Conservation (phyloP, 805 yeast species). For the Barnettozyma californica region DNA sequence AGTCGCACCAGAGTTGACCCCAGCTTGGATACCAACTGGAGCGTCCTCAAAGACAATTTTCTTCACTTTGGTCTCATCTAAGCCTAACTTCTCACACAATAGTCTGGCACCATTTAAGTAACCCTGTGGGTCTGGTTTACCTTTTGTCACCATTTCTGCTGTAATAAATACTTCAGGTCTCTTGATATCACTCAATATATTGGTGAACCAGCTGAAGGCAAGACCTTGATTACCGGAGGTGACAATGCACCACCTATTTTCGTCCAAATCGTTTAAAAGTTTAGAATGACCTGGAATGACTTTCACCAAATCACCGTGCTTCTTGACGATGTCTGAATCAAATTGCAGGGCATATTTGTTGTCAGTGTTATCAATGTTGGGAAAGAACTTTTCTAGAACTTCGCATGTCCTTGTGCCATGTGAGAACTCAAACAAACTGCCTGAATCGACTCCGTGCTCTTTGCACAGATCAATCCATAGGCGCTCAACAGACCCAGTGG, state of each 20-base stretch:
- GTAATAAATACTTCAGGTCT: conserved; percentile 76
- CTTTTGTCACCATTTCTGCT: conserved; percentile 73
- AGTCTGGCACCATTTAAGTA: conserved; percentile 41
- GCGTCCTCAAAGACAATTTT: conserved; percentile 82
- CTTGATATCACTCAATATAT: conserved; percentile 46
- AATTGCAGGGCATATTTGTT: conserved; percentile 60
- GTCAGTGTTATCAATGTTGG: conserved; percentile 63
- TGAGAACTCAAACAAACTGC: conserved; percentile 24
- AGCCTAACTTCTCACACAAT: conserved; percentile 39
- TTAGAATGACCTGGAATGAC: conserved; percentile 74
- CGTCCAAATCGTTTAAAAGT: conserved; percentile 49
- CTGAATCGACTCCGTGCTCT: conserved; percentile 64
- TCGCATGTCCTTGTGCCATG: conserved; percentile 86
- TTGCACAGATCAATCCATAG: conserved; percentile 76
- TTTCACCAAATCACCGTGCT: conserved; percentile 66
- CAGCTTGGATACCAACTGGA: conserved; percentile 85
- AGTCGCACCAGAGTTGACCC: conserved; percentile 78
- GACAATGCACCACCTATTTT: conserved; percentile 73
- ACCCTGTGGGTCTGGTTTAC: conserved; percentile 88
- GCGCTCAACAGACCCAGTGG: conserved; percentile 77
- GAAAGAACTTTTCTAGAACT: conserved; percentile 67
- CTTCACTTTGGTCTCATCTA: conserved; percentile 33
- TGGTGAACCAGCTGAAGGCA: conserved; percentile 73
- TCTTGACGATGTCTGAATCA: conserved; percentile 56
- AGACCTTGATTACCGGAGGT: conserved; percentile 76